Evolutionary conservation across 2,329 filamentous ascomycete genomes (phyloP).

Genomic region (Beauveria sp.): DNA sequence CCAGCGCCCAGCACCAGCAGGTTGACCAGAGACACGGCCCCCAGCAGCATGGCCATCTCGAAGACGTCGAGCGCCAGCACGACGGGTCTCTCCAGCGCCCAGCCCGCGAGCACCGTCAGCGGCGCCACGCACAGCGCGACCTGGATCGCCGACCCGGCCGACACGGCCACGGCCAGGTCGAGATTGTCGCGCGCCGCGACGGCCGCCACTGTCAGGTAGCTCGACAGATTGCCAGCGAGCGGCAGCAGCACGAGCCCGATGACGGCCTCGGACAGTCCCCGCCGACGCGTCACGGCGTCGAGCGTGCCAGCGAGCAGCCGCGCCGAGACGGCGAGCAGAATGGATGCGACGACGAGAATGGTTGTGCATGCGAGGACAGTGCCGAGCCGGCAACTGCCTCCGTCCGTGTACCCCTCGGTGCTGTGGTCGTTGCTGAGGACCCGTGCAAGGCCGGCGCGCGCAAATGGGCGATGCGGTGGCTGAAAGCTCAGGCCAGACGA

Average conservation of each 20-base stretch:
- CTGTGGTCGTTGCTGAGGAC: slow-evolving; percentile 8
- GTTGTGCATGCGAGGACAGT: slow-evolving; percentile 30
- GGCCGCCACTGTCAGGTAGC: slow-evolving; percentile 48
- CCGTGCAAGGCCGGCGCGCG: not conserved
- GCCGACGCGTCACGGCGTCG: slow-evolving; percentile 42
- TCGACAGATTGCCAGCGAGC: slow-evolving; percentile 53
- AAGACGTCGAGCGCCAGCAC: slow-evolving; percentile 68
- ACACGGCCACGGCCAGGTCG: slow-evolving; percentile 50
- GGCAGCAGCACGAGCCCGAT: slow-evolving; percentile 56
- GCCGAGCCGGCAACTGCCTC: slow-evolving; percentile 5
- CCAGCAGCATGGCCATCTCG: slow-evolving; percentile 66
- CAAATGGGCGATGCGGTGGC: not conserved
- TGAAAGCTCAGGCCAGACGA: slow-evolving; percentile 13
- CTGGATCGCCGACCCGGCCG: slow-evolving; percentile 52
- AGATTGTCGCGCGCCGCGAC: slow-evolving; percentile 51
- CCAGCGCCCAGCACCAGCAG: slow-evolving; percentile 49
- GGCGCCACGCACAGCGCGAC: slow-evolving; percentile 56
- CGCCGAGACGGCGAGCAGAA: slow-evolving; percentile 50
- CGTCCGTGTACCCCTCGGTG: not conserved
- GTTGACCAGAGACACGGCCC: slow-evolving; percentile 64
- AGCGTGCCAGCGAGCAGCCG: slow-evolving; percentile 56
- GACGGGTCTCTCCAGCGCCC: slow-evolving; percentile 47
- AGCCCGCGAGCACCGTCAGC: slow-evolving; percentile 51
- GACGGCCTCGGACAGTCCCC: slow-evolving; percentile 46
- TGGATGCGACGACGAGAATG: slow-evolving; percentile 45